Evolutionary conservation across 73 alveolate species (phyloP), one percentile per base, ranked within the genome.

Genomic region (Paraurostyla sp.): DNA sequence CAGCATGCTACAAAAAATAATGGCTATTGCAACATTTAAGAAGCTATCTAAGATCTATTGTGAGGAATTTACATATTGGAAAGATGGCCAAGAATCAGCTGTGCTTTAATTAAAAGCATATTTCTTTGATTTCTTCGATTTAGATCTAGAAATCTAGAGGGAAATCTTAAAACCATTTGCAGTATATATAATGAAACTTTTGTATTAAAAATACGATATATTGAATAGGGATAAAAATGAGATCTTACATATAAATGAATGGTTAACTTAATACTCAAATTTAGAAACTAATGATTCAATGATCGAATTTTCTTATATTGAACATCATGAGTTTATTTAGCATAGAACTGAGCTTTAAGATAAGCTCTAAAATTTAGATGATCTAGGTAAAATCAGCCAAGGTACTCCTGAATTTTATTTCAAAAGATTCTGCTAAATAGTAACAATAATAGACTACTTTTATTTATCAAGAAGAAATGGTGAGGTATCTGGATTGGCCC

Each of bases 1-100:
- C n/a, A 35, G 23, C 32, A 6, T 50, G 7, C 52, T 73, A 11
- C 25, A 73, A 25, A 16, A 6, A 6, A 11, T 23, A 1, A 30
- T 73, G 11, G 71, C 87, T 43, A 38, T 48, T 1, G 87, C 87
- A 23, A 3, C 50, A 2, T 73, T 73, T 27, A 73, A 73, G 36
- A 73, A 50, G 51, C 29, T 73, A 45, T 13, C 87, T 23, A 73
- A 73, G 33, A 42, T 73, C 0, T 48, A 48, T 4, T 40, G 20
- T 4, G 32, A 42, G 6, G 87, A 73, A 27, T 43, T 73, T 13
- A 11, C 11, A 6, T 50, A 23, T 36, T 36, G 6, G 7, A 15
- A 1, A 7, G 16, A 73, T 15, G 87, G 27, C 13, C 33, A 73
- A 4, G 87, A 73, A 1, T 13, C 45, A 30, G 43, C 27, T 22